A percentile compares a stretch with the other conserved stretches of the same genome.
These are phyloP conservation scores for Trichaptum fuscoviolaceum DNA, from an alignment of 768 basidiomycete species.

Conservation along the genomic window DNA sequence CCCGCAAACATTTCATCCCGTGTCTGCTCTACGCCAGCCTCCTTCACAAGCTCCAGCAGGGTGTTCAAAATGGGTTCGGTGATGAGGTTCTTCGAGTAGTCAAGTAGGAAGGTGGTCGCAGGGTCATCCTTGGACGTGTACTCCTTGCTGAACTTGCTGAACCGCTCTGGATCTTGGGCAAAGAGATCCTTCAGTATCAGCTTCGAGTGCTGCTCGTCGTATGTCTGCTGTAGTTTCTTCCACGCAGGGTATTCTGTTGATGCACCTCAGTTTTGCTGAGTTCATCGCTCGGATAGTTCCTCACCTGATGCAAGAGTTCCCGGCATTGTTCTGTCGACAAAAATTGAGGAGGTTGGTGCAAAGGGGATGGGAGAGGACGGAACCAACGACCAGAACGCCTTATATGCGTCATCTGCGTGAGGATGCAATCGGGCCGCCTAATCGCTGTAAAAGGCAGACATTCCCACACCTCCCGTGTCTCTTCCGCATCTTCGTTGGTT, in stretches of 20 bases:
- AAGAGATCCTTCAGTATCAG: slow-evolving; percentile 93
- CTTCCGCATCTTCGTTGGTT: not conserved
- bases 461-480: not conserved
- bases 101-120: slow-evolving; percentile 79
- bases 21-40: slow-evolving; percentile 78
- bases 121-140: slow-evolving; percentile 66
- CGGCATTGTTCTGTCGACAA: not conserved
- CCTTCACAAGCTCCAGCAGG: slow-evolving; percentile 75
- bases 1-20: slow-evolving; percentile 94
- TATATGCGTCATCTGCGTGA: not conserved
- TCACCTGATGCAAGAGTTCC: not conserved
- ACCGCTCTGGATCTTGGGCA: slow-evolving; percentile 79
- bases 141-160: slow-evolving; percentile 75
- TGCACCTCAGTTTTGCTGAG: not conserved
- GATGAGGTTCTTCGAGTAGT: slow-evolving; percentile 97
- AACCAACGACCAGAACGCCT: not conserved
- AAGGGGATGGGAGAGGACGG: not conserved
- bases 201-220: slow-evolving; percentile 63
- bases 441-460: not conserved
- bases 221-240: slow-evolving; percentile 84
- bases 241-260: slow-evolving; percentile 79
- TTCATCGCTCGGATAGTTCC: not conserved
- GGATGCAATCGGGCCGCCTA: not conserved
- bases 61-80: slow-evolving; percentile 75
- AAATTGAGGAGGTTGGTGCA: not conserved